Percentiles rank a stretch among this genome's conserved stretches.
phyloP scores from a whole-genome alignment of 768 basidiomycete genomes.

The Pilatotrama ljubarskyi region DNA sequence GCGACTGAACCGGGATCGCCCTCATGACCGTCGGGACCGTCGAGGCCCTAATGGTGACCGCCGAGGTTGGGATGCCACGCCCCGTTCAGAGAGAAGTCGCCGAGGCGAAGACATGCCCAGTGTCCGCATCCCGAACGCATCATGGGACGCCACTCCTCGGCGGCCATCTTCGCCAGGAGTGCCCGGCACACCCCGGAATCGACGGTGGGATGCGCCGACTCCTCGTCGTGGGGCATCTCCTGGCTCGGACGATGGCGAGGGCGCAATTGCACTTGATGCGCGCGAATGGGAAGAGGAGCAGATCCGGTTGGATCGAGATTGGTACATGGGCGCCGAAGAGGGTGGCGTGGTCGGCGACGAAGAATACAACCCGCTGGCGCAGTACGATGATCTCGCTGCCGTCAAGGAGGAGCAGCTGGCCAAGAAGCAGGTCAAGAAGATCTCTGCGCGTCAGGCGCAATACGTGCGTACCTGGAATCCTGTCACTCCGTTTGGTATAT shows the following conservation, averaged over 20 bases:
- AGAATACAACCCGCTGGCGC: conserved; percentile 88
- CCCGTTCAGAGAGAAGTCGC: conserved; percentile 54
- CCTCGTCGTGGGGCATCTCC: conserved; percentile 73
- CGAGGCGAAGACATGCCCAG: conserved; percentile 67
- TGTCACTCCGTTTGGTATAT: neutral
- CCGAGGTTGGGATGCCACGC: conserved; percentile 56
- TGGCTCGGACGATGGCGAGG: conserved; percentile 58
- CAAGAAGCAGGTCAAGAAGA: conserved; percentile 77
- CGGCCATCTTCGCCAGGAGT: conserved; percentile 24
- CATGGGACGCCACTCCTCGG: conserved; percentile 93
- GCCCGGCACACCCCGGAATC: conserved; percentile 26
- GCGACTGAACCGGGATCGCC: conserved; percentile 77
- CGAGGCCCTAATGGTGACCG: conserved; percentile 23
- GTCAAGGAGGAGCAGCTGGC: conserved; percentile 75
- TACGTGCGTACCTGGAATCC: conserved; percentile 57
- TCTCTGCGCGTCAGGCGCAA: conserved; percentile 95
- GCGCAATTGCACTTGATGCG: conserved; percentile 55
- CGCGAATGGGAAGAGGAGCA: conserved; percentile 99
- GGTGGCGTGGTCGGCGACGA: conserved; percentile 83
- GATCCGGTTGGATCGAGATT: conserved; percentile 86
- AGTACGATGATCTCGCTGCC: conserved; percentile 83
- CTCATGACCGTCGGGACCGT: conserved; percentile 31
- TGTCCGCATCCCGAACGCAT: conserved; percentile 86
- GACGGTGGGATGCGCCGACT: conserved; percentile 83
- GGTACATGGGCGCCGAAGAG: conserved; percentile 94